Conservation (phyloP, 2,329 filamentous ascomycete species). For the Fusarium anthophilum region DNA sequence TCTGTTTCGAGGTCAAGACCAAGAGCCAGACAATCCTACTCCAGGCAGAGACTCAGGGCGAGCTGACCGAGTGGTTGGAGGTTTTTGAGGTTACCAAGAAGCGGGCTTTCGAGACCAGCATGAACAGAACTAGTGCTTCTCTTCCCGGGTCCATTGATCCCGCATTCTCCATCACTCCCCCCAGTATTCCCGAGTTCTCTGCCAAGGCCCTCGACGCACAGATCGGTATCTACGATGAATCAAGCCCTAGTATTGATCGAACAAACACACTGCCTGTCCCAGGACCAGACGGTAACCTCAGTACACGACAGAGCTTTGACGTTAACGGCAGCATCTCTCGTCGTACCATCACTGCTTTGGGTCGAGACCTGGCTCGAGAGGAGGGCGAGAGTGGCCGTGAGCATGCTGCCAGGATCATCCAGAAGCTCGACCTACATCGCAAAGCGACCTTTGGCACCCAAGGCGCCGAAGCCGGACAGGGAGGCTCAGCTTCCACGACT, state of each 20-base stretch:
- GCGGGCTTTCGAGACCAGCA: constrained; percentile 82
- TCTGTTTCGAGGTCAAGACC: constrained; percentile 98
- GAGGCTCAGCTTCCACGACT: constrained; percentile 54
- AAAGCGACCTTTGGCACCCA: constrained; percentile 70
- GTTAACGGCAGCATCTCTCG: constrained; percentile 60
- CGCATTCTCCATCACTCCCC: constrained; percentile 92
- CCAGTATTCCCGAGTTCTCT: constrained; percentile 89
- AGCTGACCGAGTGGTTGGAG: constrained; percentile 94
- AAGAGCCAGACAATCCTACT: constrained; percentile 90
- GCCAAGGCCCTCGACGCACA: constrained; percentile 79
- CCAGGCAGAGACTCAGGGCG: constrained; percentile 90
- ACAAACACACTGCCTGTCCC: constrained; percentile 71
- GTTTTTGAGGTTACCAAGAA: constrained; percentile 95
- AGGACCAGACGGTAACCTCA: constrained; percentile 63
- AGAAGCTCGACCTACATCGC: constrained; percentile 89
- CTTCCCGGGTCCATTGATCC: constrained; percentile 67
- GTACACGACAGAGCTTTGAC: constrained; percentile 77
- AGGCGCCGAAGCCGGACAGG: constrained; percentile 51
- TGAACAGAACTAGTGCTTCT: constrained; percentile 59
- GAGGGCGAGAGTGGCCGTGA: constrained; percentile 82
- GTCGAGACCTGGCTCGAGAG: constrained; percentile 61
- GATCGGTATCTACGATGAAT: constrained; percentile 63
- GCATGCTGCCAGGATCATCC: constrained; percentile 88
- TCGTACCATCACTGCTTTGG: constrained; percentile 65
- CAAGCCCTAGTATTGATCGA: constrained; percentile 61